Evolutionary conservation across 2,329 filamentous ascomycete species (phyloP).

Genomic region (Biscogniauxia mediterranea): DNA sequence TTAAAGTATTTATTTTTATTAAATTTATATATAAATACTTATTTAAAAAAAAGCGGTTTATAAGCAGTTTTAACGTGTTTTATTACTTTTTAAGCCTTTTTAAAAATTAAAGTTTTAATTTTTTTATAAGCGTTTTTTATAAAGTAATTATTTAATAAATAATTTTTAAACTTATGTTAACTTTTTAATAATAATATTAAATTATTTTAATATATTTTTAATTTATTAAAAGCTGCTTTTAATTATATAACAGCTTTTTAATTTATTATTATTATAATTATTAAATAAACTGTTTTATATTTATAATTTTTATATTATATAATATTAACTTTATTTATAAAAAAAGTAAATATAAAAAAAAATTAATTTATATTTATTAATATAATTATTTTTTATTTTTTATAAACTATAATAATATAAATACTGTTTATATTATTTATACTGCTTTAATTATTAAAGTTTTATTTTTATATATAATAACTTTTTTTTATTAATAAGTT

Average conservation of each 20-base stretch:
- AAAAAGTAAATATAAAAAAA: background rate
- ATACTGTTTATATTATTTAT: background rate
- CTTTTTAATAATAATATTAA: background rate
- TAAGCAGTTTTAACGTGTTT: background rate
- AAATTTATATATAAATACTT: background rate
- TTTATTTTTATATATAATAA: background rate
- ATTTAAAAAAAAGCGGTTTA: background rate
- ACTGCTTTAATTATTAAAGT: background rate
- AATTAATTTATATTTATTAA: background rate
- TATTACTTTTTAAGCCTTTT: background rate
- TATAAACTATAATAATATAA: conserved; percentile 1
- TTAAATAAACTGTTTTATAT: background rate
- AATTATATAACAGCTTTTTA: background rate
- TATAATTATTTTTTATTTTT: background rate
- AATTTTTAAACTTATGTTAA: background rate
- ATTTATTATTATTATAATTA: background rate
- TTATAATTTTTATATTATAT: background rate
- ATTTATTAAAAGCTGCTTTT: background rate
- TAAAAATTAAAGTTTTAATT: background rate
- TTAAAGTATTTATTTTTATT: background rate
- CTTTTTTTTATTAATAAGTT: background rate
- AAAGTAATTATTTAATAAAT: background rate
- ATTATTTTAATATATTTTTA: conserved; percentile 1
- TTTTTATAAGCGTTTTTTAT: background rate
- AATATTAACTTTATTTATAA: background rate